Percentiles rank a stretch among this genome's conserved stretches.
Evolutionary conservation across 257 asterid genomes (phyloP).

Genomic region (Lantana camara): DNA sequence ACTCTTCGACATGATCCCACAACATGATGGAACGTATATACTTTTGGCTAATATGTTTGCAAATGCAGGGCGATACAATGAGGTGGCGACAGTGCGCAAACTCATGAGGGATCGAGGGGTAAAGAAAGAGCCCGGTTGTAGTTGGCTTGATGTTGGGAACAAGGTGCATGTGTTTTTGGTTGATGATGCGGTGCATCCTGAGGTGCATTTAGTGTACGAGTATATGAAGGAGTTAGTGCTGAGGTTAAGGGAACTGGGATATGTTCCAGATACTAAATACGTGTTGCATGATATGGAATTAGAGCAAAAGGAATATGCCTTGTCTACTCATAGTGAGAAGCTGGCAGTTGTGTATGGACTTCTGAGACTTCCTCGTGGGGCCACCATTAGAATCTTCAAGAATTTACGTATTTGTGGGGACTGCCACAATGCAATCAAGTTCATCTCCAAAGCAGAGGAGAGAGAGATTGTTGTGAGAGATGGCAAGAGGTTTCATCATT

Average conservation of each 20-base stretch:
- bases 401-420: constrained; percentile 75
- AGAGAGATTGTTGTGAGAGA: constrained; percentile 72
- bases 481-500: constrained; percentile 76
- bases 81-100: constrained; percentile 57
- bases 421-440: constrained; percentile 68
- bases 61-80: constrained; percentile 56
- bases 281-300: constrained; percentile 71
- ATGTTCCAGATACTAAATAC: constrained; percentile 66
- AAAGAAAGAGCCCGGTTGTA: constrained; percentile 78
- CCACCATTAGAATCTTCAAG: constrained; percentile 67
- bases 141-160: constrained; percentile 75
- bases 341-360: constrained; percentile 75
- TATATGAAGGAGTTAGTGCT: constrained; percentile 51
- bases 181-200: constrained; percentile 71
- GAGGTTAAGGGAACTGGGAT: constrained; percentile 64
- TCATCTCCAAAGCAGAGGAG: constrained; percentile 64
- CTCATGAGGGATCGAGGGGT: constrained; percentile 76
- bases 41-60: constrained; percentile 70
- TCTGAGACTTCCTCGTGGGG: constrained; percentile 61
- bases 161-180: constrained; percentile 67
- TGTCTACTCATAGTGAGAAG: constrained; percentile 81
- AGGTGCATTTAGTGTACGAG: constrained; percentile 48
- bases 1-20: constrained; percentile 60
- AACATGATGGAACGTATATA: constrained; percentile 73
- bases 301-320: constrained; percentile 68